Evolutionary conservation across 306 rosid genomes (phyloP), one percentile per base, ranked within the genome.

Genomic region (Canavalia ensiformis): DNA sequence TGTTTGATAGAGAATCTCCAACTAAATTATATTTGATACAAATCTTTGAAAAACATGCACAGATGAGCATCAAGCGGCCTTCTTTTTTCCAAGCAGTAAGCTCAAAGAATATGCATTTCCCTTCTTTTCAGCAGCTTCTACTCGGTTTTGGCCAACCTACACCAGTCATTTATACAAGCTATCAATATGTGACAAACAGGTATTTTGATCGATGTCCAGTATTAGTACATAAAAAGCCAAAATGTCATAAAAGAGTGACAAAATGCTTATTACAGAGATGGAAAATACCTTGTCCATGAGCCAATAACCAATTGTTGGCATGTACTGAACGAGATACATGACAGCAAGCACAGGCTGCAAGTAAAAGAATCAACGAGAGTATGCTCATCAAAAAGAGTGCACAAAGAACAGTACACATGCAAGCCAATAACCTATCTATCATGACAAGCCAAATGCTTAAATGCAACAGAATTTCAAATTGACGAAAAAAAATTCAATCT

Each of bases 241-340:
- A 68, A 30, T 33, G 58, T 55, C 73, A 45, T 6, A 28, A 42
- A 42, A 52, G 5, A 31, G 35, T 35, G 4, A 28, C 11, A 30
- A 51, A 65, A 57, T 56, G 70, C 72, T 65, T 29, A 10, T 60
- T 33, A 65, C 25, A 78, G 65, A 52, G 51, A 62, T 42, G 41
- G 80, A 72, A 77, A 80, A 50, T 89, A 90, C 98, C 98, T 94
- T 92, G 89, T 92, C 98, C 98, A 92, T 92, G 82, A 92, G 79
- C 98, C 98, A 94, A 87, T 86, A 90, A 77, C 98, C 98, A 67
- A 94, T 41, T 8, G 89, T 86, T 71, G 98, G 97, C 96, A 88
- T 86, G 93, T 90, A 94, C 72, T 92, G 98, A 86, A 92, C 97
- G 66, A 92, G 88, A 82, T 94, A 92, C 98, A 94, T 92, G 78